Evolutionary conservation across 192 early-diverging fungal species (phyloP).

Genomic region (Powellomyces hirtus): DNA sequence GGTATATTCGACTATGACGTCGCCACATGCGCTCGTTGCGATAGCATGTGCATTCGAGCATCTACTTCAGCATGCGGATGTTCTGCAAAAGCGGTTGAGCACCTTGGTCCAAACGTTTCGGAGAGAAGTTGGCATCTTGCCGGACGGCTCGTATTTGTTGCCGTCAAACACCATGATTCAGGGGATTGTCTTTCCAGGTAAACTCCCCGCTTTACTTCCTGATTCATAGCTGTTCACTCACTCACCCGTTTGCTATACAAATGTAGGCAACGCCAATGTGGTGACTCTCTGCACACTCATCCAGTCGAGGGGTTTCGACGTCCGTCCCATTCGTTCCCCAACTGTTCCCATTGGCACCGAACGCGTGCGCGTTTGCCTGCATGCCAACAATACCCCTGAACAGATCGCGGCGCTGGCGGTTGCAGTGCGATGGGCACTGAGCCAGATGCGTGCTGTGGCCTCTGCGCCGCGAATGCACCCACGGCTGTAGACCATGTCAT

Average conservation of each 20-base stretch:
- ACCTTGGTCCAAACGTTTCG: constrained; percentile 55
- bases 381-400: constrained; percentile 67
- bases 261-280: constrained; percentile 58
- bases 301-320: constrained; percentile 58
- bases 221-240: background rate
- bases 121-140: constrained; percentile 9
- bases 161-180: constrained; percentile 74
- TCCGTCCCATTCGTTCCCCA: constrained; percentile 74
- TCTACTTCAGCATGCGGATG: constrained; percentile 49
- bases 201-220: no score
- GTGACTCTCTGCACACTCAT: constrained; percentile 40
- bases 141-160: constrained; percentile 38
- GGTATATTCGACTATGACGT: constrained; percentile 78
- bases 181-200: constrained; percentile 70
- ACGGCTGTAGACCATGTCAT: no score
- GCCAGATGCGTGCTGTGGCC: no score
- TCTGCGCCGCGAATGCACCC: no score
- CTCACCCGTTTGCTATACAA: no score
- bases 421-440: constrained; percentile 26
- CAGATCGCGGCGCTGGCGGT: constrained; percentile 51
- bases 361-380: constrained; percentile 81
- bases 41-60: constrained; percentile 67
- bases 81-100: constrained; percentile 45
- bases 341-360: constrained; percentile 77
- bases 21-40: constrained; percentile 61